phyloP scores from a whole-genome alignment of 176 grass and related monocot species.

The Phoenix dactylifera region DNA sequence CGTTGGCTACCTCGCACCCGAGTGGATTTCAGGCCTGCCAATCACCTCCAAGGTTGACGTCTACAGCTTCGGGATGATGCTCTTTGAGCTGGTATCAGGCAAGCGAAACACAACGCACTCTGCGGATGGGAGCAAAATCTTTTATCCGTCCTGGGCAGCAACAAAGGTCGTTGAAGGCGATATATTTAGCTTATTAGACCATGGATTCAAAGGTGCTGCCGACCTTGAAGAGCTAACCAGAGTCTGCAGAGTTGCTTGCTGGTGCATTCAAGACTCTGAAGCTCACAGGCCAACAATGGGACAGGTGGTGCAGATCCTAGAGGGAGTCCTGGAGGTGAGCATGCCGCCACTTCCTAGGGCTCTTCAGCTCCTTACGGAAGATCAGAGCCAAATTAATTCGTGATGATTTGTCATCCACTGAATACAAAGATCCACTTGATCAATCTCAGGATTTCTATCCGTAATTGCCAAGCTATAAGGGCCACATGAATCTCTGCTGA shows the following conservation, averaged over 20 bases:
- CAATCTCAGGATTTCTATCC: too few species aligned
- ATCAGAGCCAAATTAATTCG: too few species aligned
- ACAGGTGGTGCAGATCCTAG: not conserved
- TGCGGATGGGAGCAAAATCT: not conserved
- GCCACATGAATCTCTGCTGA: too few species aligned
- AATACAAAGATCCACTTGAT: too few species aligned
- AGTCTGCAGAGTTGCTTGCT: slow-evolving; percentile 15
- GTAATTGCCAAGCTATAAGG: too few species aligned
- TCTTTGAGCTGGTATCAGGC: slow-evolving; percentile 27
- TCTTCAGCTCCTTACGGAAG: not conserved
- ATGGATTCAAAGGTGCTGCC: not conserved
- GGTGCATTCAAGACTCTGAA: slow-evolving; percentile 30
- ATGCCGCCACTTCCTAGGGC: slow-evolving; percentile 14
- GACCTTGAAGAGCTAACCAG: slow-evolving; percentile 10
- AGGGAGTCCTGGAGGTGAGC: slow-evolving; percentile 14
- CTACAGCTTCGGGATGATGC: slow-evolving; percentile 36
- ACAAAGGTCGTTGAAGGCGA: too few species aligned
- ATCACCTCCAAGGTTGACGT: slow-evolving; percentile 17
- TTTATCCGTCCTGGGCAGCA: not conserved
- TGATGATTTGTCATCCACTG: too few species aligned
- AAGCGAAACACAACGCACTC: slow-evolving; percentile 5
- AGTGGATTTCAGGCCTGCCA: too few species aligned
- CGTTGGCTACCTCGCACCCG: too few species aligned
- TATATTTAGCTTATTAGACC: slow-evolving; percentile 1
- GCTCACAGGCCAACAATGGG: too few species aligned